Base-by-base conservation (phyloP, 106 monocot species). In the Acanthochlamys bracteata region DNA sequence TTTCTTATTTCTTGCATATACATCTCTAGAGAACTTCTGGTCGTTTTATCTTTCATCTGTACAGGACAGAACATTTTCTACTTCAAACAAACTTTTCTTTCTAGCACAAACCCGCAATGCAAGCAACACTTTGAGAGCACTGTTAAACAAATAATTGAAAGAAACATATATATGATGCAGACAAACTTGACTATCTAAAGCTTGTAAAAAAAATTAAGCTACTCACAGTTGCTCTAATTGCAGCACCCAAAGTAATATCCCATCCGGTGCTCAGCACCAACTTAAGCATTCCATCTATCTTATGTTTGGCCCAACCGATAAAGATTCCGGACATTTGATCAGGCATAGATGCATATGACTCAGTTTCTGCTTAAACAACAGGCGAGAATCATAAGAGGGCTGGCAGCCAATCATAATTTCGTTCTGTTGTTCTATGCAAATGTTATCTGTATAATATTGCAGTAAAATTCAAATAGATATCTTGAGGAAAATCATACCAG, bases 221-320 rank as follows among this genome's bases (percentile, higher is more conserved):
- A 74, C 72, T 73, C 24, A 89, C 89, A 66, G 74, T 82, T 53
- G 58, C 54, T 70, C 76, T 69, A 59, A 65, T 71, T 24, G 42
- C 54, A 41, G n/a, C 59, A 13, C 51, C 40, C 3, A 41, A 65
- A 23, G 84, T 81, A 59, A 60, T 7, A 57, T 84, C 81, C 89
- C 81, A 84, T 64, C 78, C 75, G 64, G 73, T 67, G 55, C 78
- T 70, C 11, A 70, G 64, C 0, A 76, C 76, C 22, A 58, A 67
- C 73, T 82, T 89, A 57, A 66, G 76, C 4, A 70, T 65, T 24
- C 75, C 79, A 9, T 71, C 54, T 11, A 13, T n/a, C n/a, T n/a
- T n/a, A n/a, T n/a, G 58, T 39, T 75, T 81, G 20, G 59, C 75
- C 89, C 84, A 89, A 53, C 89, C 89, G 46, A 89, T 70, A 63